Evolutionary conservation across 2,329 filamentous ascomycete species (phyloP), one percentile per base, ranked within the genome.

Genomic region (Arthrinium puccinioides): DNA sequence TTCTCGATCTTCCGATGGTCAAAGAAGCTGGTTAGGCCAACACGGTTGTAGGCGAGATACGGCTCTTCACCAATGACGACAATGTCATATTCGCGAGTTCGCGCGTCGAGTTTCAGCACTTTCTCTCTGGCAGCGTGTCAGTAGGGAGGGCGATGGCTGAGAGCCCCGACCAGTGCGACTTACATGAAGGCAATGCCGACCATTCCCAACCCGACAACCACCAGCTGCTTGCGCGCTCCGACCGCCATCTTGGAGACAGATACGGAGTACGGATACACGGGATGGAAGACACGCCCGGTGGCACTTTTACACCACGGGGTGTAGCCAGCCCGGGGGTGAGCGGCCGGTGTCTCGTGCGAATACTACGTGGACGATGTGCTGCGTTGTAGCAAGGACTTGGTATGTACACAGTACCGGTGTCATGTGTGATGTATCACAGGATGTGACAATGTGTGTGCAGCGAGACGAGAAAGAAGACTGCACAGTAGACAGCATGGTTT

Each of bases 171-270:
- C n/a, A n/a, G n/a, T n/a, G n/a, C 15, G 9, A 69, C 82, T 70
- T 64, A 90, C 84, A 94, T 87, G 57, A 94, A 90, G 28, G 84
- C 81, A 48, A 92, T 83, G 26, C 84, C 87, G 30, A 95, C 88
- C 89, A 96, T 96, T 3, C 88, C 88, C 61, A 95, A 62, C 9
- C 88, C 88, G 26, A 94, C 86, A 25, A 94, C 79, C 3, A 94
- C 87, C 24, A 94, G 64, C 53, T 72, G 79, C 58, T 85, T 87
- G 44, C 76, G 66, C 42, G 63, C 42, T 9, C 39, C 45, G 28
- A 32, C 44, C 4, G 53, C 43, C 70, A 84, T 44, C 76, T 76
- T 42, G 32, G n/a, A n/a, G n/a, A n/a, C n/a, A n/a, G n/a, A n/a
- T n/a, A n/a, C n/a, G n/a, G n/a, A n/a, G n/a, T n/a, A n/a, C n/a